Evolutionary conservation across 1,139 yeast species (phyloP), one percentile per base, ranked within the genome.

Genomic region (Yamadazyma aaseri): DNA sequence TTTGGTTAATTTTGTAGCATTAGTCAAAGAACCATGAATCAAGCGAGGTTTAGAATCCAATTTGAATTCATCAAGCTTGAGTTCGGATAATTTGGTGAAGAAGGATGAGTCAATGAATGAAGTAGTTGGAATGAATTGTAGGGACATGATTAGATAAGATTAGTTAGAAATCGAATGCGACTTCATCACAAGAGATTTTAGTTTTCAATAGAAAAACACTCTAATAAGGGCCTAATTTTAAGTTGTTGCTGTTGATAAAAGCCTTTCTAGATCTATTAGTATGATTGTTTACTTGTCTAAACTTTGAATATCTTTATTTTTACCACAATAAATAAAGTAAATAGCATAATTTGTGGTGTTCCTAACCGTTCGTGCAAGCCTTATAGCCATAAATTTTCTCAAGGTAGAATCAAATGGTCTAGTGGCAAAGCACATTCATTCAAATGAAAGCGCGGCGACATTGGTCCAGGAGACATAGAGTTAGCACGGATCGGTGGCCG

Each of bases 71-170:
- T 85, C 78, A 31, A 87, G 68, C 52, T 87, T 87, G 47, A 76
- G 58, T 34, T 74, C 74, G 0, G 92, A 72, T 14, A 92, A 68
- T 45, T 73, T 76, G 28, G 82, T 80, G 63, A 92, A 92, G 58
- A 92, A 92, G 0, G 95, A 77, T 1, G 96, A 78, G 50, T 90
- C 97, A 21, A 84, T 79, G 54, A 84, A 84, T 2, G 96, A 82
- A 40, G 74, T 79, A 17, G 80, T 60, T 0, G 86, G 28, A 10
- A 35, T 26, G 15, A 11, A 25, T 25, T 18, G 33, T 4, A 31
- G 29, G 8, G 33, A 31, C 33, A 31, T 31, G 20, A 17, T 12
- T 14, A 15, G n/a, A 4, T 26, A 14, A 27, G 17, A 26, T 9
- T 8, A 18, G 21, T 18, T 6, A 18, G 8, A n/a, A 22, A 22